Evolutionary conservation across 352 stramenopile species (phyloP).

Genomic region (Globisporangium echinulatum): DNA sequence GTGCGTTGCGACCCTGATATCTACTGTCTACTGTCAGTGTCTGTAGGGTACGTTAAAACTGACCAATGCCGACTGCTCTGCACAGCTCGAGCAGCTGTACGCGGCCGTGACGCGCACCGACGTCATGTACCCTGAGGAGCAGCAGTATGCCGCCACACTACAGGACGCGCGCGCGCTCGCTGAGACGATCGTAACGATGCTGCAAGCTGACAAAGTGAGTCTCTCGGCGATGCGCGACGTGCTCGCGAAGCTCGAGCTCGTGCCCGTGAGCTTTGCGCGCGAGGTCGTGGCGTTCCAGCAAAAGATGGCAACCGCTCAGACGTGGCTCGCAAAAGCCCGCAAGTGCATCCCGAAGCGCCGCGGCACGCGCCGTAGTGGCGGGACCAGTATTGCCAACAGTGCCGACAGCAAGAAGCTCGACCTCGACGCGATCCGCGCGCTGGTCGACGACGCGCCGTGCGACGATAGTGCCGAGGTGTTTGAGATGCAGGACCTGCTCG

Average conservation of each 20-base stretch:
- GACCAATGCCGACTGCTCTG: neutral
- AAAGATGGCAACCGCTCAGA: constrained; percentile 83
- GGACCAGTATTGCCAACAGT: neutral
- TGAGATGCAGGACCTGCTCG: constrained; percentile 87
- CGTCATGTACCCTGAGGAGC: constrained; percentile 61
- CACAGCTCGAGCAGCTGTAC: constrained; percentile 42
- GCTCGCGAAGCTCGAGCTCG: constrained; percentile 71
- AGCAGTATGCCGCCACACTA: constrained; percentile 37
- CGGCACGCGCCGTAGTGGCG: constrained; percentile 41
- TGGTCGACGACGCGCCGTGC: constrained; percentile 83
- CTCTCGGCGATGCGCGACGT: constrained; percentile 74
- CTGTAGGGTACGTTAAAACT: neutral
- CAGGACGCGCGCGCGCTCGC: constrained; percentile 57
- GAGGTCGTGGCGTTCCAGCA: constrained; percentile 76
- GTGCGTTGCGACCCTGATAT: constrained; percentile 10
- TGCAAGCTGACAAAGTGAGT: constrained; percentile 78
- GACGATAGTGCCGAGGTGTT: constrained; percentile 83
- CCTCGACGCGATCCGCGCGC: constrained; percentile 62
- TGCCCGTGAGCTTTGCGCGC: constrained; percentile 80
- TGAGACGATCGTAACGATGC: constrained; percentile 53
- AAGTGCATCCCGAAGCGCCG: constrained; percentile 84
- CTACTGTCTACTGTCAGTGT: neutral
- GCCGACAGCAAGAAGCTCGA: constrained; percentile 75
- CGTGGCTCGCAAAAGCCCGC: constrained; percentile 77
- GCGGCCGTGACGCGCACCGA: constrained; percentile 29